Base-by-base conservation (phyloP, 441 rosid species). In the Adansonia rubrostipa region DNA sequence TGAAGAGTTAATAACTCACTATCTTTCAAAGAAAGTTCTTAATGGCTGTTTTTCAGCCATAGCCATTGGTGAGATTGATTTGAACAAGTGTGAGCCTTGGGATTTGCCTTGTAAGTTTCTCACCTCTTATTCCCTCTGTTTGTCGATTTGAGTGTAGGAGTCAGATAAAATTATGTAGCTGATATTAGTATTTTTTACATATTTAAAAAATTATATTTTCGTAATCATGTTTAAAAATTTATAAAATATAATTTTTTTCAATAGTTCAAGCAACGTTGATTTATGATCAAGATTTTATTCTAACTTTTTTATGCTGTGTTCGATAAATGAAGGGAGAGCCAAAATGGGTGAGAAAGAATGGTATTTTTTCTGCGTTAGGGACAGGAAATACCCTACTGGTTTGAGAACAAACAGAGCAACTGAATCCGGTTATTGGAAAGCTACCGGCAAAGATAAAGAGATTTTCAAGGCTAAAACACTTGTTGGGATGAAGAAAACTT, bases 21-120 rank as follows among this genome's bases (percentile, higher is more conserved):
- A 91, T 81, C 82, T 91, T 10, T 80, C 85, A n/a, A 89, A 82
- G 20, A 88, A 86, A 80, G 88, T 86, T 68, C 73, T 79, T 0
- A 81, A 86, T 22, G 50, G 47, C 33, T 61, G 61, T 40, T 88
- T 86, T 80, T 73, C 45, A 5, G 85, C 87, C 19, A 84, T 70
- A 51, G 92, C 92, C 76, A 87, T 91, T 58, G 93, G 89, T 74
- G 92, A 91, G 81, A 93, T 84, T 51, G 95, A 89, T 82, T 84
- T 91, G 88, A 91, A 89, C 92, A 91, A 89, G 87, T 82, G 85
- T 65, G 95, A 91, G 85, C 93, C 95, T 19, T 91, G 95, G 95
- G 95, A 91, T 75, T 88, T 91, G 82, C 95, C 92, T 9, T 10
- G 95, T 91, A 88, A 89, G 87, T 78, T 6, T 63, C 9, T 13